Conservation (phyloP, 192 early-diverging fungal genomes). For the Rhizophagus clarus region DNA sequence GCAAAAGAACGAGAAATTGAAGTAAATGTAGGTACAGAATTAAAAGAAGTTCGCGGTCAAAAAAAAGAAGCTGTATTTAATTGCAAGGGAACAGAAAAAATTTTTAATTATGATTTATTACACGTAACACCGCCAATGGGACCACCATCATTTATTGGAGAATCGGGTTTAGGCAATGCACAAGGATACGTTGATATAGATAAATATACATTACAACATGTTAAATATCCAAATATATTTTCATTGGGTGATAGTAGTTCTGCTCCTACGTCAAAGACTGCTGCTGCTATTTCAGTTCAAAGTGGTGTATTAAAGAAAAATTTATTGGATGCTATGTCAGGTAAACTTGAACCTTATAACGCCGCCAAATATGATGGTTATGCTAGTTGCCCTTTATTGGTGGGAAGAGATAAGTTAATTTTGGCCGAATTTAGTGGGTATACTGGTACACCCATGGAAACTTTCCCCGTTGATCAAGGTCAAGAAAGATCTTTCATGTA, state of each 20-base stretch:
- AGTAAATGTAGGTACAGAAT: conserved; percentile 71
- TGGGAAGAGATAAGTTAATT: conserved; percentile 77
- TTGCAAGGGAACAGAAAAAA: conserved; percentile 39
- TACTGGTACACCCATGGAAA: conserved; percentile 71
- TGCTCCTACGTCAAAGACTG: conserved; percentile 89
- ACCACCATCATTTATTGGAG: conserved; percentile 77
- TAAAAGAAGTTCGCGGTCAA: conserved; percentile 66
- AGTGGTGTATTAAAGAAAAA: conserved; percentile 76
- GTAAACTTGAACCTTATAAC: conserved; percentile 43
- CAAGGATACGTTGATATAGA: conserved; percentile 84
- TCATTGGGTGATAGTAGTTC: conserved; percentile 82
- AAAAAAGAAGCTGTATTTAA: conserved; percentile 74
- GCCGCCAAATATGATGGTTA: conserved; percentile 77
- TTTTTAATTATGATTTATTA: conserved; percentile 76
- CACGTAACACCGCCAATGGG: conserved; percentile 86
- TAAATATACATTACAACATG: conserved; percentile 79
- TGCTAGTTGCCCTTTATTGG: conserved; percentile 80
- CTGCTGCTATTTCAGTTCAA: conserved; percentile 84
- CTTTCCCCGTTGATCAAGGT: conserved; percentile 83
- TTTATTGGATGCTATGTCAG: conserved; percentile 62
- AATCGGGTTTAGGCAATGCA: conserved; percentile 67
- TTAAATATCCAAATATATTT: conserved; percentile 76
- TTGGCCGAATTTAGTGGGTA: conserved; percentile 88
- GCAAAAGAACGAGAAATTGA: conserved; percentile 68
- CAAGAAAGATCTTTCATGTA: conserved; percentile 68